Evolutionary conservation across 2,329 filamentous ascomycete species (phyloP), one percentile per base, ranked within the genome.

Genomic region (Nothomitra cinnamomea): DNA sequence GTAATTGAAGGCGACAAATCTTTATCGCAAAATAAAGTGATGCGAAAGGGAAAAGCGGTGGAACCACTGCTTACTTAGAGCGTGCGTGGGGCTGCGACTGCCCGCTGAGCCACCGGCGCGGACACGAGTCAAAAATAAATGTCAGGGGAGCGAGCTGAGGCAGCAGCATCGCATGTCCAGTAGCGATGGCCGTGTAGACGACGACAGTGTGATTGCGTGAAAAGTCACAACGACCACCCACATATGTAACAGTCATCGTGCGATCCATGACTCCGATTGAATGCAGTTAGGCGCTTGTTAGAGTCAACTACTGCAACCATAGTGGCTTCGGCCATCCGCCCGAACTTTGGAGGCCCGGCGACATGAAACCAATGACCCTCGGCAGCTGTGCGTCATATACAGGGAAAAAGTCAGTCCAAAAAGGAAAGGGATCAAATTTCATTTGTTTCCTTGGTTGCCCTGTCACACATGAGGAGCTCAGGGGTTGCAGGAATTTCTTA

Each of bases 191-290:
- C 21, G 43, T 47, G 24, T 49, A 35, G 45, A 19, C 45, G 45
- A 49, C 25, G 43, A 3, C 43, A 25, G 13, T 49, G 45, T 49
- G 45, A 49, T 48, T 48, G 43, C 43, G 13, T 25, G 43, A 25
- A 17, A 22, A 13, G 22, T 5, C 43, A 24, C n/a, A 22, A 15
- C 19, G 21, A 48, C 13, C 1, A 21, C 21, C 45, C n/a, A 24
- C 25, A 5, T 1, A 10, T 19, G 25, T 10, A 15, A 25, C 10
- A 17, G 45, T 49, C 2, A 28, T 15, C 28, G 45, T 49, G 45
- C 45, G 45, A 19, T 25, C n/a, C 8, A 35, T 49, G 45, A 49
- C 45, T 49, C 45, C 45, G 45, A 49, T 49, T 49, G 45, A 35
- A 35, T 49, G 45, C 24, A 49, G 45, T 19, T 49, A 49, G 45